Base-by-base conservation (phyloP, 2,329 filamentous ascomycete genomes). In the Paecilomyces sp. region DNA sequence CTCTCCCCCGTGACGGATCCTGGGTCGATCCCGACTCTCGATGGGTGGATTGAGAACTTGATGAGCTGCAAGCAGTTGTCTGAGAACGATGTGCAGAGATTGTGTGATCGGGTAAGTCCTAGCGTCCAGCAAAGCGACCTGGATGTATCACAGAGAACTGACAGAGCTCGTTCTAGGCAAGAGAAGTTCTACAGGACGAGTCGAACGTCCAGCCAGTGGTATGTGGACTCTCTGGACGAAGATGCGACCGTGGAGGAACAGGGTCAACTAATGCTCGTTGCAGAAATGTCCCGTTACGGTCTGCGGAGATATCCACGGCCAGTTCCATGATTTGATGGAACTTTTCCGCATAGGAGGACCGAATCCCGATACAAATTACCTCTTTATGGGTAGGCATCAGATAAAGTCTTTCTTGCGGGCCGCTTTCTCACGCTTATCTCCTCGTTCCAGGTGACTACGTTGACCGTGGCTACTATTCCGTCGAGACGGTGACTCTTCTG, bases 321-420 rank as follows among this genome's bases (percentile, higher is more conserved):
- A 99, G 79, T 97, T 97, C 77, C 93, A 97, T 78, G 94, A 99
- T 74, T 80, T 99, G 77, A 97, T 99, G 92, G 94, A 99, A 80
- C 86, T 99, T 58, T 99, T 99, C 85, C 95, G 96, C 81, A 97
- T 99, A 76, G 94, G 94, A 68, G 94, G 94, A 58, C 92, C 92
- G 62, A 97, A 96, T 74, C 94, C 94, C 66, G 94, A 99, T 78
- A 97, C 94, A 73, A 97, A 97, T 82, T 97, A 97, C 79, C 88
- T 97, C 66, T 97, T 97, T 81, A 97, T 99, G 92, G 92, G 91
- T 94, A 80, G 73, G 86, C 54, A 33, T 57, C 56, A 57, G 54
- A 31, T 34, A 41, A 28, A 31, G 52, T 55, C 36, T 33, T 33
- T 28, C 12, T 56, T 36, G 56, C 31, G 58, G 25, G 15, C 33